Conservation (phyloP, 306 rosid species). For the Amphicarpaea edgeworthii region DNA sequence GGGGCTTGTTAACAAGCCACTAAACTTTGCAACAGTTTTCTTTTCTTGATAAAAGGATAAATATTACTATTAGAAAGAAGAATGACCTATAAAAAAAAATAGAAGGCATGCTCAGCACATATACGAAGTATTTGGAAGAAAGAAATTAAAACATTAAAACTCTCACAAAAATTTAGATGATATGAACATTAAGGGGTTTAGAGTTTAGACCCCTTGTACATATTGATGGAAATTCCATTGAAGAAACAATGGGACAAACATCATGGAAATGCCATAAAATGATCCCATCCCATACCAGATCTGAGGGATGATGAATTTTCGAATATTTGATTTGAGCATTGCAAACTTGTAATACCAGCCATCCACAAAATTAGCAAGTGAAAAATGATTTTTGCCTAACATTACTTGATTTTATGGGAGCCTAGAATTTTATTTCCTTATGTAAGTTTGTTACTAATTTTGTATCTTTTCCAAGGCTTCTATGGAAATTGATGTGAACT, state of each 20-base stretch:
- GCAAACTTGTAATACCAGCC: not conserved
- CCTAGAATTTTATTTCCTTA: not conserved
- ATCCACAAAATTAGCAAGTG: not conserved
- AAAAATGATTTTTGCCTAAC: not conserved
- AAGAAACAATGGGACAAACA: not conserved
- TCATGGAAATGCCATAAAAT: not conserved
- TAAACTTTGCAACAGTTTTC: not conserved
- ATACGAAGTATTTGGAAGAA: not conserved
- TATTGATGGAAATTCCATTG: not conserved
- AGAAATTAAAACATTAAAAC: not conserved
- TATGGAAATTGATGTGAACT: slow-evolving; percentile 9
- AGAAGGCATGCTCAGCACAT: not conserved
- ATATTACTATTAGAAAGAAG: not conserved
- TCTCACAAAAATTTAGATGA: not conserved
- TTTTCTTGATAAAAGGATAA: not conserved
- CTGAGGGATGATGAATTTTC: not conserved
- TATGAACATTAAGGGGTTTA: not conserved
- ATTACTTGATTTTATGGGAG: not conserved
- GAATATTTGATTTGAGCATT: not conserved
- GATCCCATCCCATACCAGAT: not conserved
- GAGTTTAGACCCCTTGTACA: not conserved
- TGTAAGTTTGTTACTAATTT: slow-evolving; percentile 1
- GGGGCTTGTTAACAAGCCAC: not conserved
- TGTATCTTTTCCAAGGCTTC: slow-evolving; percentile 7
- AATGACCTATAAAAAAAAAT: not conserved